A percentile compares a stretch with the other conserved stretches of the same genome.
Conservation (phyloP, 305 asterid species). For the Fraxinus platypoda region DNA sequence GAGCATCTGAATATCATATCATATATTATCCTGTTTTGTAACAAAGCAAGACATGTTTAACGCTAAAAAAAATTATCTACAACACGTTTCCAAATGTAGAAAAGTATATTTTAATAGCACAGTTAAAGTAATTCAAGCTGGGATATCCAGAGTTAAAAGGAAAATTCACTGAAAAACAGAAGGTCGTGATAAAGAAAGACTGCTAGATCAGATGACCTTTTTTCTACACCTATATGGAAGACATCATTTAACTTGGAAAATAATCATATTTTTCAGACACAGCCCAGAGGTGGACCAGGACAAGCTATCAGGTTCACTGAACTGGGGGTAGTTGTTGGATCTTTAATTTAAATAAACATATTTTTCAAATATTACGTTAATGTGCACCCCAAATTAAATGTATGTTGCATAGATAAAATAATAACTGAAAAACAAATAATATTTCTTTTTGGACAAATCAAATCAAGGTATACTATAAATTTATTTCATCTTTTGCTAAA, state of each 20-base stretch:
- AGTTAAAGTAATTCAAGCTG: not conserved
- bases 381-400: not conserved
- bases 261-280: not conserved
- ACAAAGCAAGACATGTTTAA: slow-evolving; percentile 5
- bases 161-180: slow-evolving; percentile 3
- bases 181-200: not conserved
- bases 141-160: not conserved
- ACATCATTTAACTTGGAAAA: not conserved
- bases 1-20: slow-evolving; percentile 9
- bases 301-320: not conserved
- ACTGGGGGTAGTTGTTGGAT: not conserved
- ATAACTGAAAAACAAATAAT: not conserved
- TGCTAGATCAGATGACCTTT: not conserved
- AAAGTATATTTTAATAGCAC: slow-evolving; percentile 3
- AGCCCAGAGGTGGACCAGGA: not conserved
- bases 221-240: not conserved
- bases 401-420: not conserved
- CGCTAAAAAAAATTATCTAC: slow-evolving; percentile 1
- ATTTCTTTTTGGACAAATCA: not conserved
- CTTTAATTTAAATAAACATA: not conserved
- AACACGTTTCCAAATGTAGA: not conserved
- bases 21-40: slow-evolving; percentile 12
- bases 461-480: not conserved
- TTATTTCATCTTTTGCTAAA: not conserved
- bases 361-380: too few species aligned